phyloP scores from a whole-genome alignment of 495 filamentous ascomycete genomes.

The Xylaria venustula region DNA sequence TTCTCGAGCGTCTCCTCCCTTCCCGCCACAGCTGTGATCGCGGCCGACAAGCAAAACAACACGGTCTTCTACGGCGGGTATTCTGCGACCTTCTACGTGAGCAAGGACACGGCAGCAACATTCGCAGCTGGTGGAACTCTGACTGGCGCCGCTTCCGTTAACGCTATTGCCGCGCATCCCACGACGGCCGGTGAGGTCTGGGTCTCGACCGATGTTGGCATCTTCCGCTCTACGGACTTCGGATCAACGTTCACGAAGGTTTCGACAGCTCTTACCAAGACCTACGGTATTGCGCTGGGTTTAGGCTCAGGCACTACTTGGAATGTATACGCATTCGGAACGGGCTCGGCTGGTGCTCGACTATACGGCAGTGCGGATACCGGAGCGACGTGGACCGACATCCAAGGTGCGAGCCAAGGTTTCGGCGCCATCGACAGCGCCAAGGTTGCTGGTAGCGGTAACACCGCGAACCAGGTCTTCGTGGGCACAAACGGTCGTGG shows the following conservation, averaged over 20 bases:
- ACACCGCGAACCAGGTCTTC: constrained; percentile 52
- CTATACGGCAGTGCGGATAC: constrained; percentile 52
- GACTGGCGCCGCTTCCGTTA: constrained; percentile 38
- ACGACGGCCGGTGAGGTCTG: constrained; percentile 50
- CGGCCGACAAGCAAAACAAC: constrained; percentile 52
- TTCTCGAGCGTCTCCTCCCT: constrained; percentile 47
- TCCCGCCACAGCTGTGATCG: constrained; percentile 46
- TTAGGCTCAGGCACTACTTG: constrained; percentile 32
- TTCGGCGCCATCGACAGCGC: constrained; percentile 50
- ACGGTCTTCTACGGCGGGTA: constrained; percentile 53
- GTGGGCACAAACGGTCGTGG: constrained; percentile 60
- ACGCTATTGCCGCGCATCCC: constrained; percentile 51
- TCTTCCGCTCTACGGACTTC: constrained; percentile 52
- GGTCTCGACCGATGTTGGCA: constrained; percentile 51
- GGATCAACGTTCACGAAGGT: constrained; percentile 46
- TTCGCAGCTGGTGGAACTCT: constrained; percentile 39
- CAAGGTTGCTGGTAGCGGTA: constrained; percentile 48
- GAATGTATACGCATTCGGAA: constrained; percentile 53
- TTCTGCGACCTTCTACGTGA: constrained; percentile 45
- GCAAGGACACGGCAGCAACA: constrained; percentile 41
- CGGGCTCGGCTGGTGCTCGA: constrained; percentile 39
- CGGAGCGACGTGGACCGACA: constrained; percentile 50
- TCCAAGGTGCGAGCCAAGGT: constrained; percentile 49
- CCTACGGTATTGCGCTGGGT: constrained; percentile 47
- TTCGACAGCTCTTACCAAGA: constrained; percentile 36